Base-by-base conservation (phyloP, 805 yeast genomes). In the Middelhovenomyces tepae region DNA sequence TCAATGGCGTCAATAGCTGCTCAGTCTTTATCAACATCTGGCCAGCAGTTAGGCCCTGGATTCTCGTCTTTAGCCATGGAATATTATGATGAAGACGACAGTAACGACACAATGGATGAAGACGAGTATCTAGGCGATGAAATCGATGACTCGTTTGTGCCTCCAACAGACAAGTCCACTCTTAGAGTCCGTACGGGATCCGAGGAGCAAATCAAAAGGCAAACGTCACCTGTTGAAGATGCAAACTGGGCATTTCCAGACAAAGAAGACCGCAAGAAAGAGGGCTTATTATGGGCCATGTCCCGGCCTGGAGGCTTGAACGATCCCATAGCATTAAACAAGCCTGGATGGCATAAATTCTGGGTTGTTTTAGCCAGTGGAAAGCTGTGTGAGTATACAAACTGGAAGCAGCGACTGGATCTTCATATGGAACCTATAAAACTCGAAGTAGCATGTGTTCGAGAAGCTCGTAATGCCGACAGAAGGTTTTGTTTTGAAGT, bases 301-400 rank as follows among this genome's bases (percentile, higher is more conserved):
- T 55, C 59, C 8, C 48, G 61, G 6, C 64, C 68, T 6, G 57
- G 53, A 1, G 56, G 55, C 8, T 40, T 50, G 11, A 37, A 48
- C 33, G 53, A 53, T 35, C 53, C 61, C 20, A 36, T 53, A 7
- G 26, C 44, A 5, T 41, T 56, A 13, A 54, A 56, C 31, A 59
- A 59, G 33, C 46, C 53, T 8, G 62, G 62, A 3, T 86, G 95
- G 95, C 93, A 84, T 53, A 84, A 83, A 47, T 86, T 79, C 52
- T 82, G 94, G 87, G 81, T 85, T 1, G 82, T 76, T 0, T 60
- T 84, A 31, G 67, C 71, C 9, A 71, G 73, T n/a, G 86, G 89
- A 2, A 69, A 65, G 37, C 58, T 85, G 26, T 63, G 66, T 27
- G 91, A 84, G 49, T 84, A 71, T 50, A 67, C 78, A 28, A 86